A percentile compares a stretch with the other conserved stretches of the same genome.
Evolutionary conservation across 345 rosid genomes (phyloP).

Genomic region (Gossypium raimondii): DNA sequence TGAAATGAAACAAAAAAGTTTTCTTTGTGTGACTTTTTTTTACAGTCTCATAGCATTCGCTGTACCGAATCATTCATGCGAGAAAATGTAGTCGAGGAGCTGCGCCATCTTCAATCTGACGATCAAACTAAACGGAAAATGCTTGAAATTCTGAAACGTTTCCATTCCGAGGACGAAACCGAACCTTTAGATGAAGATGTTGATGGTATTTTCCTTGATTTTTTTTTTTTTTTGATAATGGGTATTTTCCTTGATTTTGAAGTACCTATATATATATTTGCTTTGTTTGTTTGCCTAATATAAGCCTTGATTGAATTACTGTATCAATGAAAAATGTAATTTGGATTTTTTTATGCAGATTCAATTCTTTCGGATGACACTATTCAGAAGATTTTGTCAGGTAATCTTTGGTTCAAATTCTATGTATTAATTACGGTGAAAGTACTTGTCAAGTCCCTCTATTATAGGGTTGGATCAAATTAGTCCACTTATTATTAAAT

Average conservation of each 20-base stretch:
- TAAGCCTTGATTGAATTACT: background rate
- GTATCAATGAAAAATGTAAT: background rate
- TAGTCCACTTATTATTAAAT: too few species aligned
- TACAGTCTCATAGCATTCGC: slow-evolving; percentile 69
- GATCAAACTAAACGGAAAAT: slow-evolving; percentile 64
- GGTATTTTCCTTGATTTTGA: background rate
- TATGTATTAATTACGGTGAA: background rate
- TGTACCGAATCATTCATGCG: slow-evolving; percentile 94
- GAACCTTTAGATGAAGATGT: slow-evolving; percentile 42
- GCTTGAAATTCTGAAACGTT: slow-evolving; percentile 71
- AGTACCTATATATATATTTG: background rate
- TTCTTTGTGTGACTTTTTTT: background rate
- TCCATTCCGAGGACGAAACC: slow-evolving; percentile 57
- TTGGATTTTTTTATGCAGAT: slow-evolving; percentile 28
- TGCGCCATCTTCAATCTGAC: slow-evolving; percentile 54
- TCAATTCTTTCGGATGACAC: slow-evolving; percentile 57
- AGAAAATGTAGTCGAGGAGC: slow-evolving; percentile 78
- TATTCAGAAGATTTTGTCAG: slow-evolving; percentile 57
- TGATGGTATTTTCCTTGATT: background rate
- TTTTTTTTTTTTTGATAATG: background rate
- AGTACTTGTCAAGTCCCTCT: too few species aligned
- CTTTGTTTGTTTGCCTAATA: background rate
- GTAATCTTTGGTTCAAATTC: slow-evolving; percentile 23
- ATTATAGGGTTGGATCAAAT: too few species aligned
- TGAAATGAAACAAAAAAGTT: background rate